phyloP scores from a whole-genome alignment of 2,329 filamentous ascomycete genomes.

The Penicillium sp. region DNA sequence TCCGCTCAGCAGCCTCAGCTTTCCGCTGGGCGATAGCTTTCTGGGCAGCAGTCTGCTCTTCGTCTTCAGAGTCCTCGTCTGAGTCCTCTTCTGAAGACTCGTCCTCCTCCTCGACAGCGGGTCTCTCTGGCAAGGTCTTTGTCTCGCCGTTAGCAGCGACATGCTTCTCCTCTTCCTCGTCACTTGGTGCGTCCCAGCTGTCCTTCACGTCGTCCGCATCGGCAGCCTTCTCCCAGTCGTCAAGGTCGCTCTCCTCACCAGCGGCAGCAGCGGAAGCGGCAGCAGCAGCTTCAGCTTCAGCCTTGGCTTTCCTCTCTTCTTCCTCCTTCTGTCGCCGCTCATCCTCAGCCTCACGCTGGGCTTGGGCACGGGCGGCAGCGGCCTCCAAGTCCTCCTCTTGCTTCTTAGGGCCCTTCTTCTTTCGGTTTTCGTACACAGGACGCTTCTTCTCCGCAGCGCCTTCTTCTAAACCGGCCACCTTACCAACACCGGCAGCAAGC shows the following conservation, averaged over 20 bases:
- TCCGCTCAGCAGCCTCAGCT: constrained; percentile 83
- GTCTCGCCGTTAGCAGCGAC: constrained; percentile 22
- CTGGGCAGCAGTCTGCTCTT: constrained; percentile 74
- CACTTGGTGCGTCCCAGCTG: constrained; percentile 78
- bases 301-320: constrained; percentile 75
- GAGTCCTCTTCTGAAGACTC: constrained; percentile 56
- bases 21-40: constrained; percentile 78
- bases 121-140: constrained; percentile 21
- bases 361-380: constrained; percentile 52
- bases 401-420: constrained; percentile 74
- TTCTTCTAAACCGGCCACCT: constrained; percentile 51
- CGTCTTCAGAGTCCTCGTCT: constrained; percentile 64
- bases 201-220: constrained; percentile 83
- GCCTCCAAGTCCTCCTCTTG: constrained; percentile 60
- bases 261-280: constrained; percentile 58
- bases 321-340: constrained; percentile 70
- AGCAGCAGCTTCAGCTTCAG: constrained; percentile 70
- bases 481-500: constrained; percentile 51
- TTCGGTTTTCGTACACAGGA: constrained; percentile 72
- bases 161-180: constrained; percentile 63
- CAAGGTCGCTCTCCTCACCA: constrained; percentile 61
- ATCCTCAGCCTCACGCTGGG: constrained; percentile 55
- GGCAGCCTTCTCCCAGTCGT: constrained; percentile 87
- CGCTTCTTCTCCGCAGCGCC: constrained; percentile 73
- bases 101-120: constrained; percentile 34